phyloP scores from a whole-genome alignment of 768 basidiomycete species.

The Pleurotus platypus region DNA sequence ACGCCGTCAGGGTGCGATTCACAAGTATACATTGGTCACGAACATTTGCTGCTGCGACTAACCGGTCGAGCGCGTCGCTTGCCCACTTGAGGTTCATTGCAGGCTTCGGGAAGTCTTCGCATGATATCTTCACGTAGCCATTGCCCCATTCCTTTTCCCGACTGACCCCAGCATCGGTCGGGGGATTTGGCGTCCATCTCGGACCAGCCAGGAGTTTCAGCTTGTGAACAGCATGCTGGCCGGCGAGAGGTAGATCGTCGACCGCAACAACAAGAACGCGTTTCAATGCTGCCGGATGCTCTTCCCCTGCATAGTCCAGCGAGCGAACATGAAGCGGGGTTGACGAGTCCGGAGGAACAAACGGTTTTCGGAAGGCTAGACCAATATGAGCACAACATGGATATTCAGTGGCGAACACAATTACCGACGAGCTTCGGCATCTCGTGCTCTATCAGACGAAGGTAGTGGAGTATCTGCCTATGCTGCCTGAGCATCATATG shows the following conservation, averaged over 20 bases:
- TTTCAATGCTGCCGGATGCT: conserved; percentile 69
- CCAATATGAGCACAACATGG: conserved; percentile 5
- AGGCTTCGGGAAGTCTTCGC: conserved; percentile 80
- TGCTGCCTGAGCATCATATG: conserved; percentile 75
- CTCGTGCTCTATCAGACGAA: conserved; percentile 86
- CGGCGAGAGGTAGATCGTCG: conserved; percentile 62
- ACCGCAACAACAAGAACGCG: conserved; percentile 74
- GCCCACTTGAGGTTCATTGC: conserved; percentile 95
- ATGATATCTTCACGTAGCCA: conserved; percentile 88
- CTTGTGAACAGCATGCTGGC: conserved; percentile 70
- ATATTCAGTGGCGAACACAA: conserved; percentile 9
- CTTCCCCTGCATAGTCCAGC: conserved; percentile 73
- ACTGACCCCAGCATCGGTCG: conserved; percentile 62
- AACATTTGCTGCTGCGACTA: conserved; percentile 85
- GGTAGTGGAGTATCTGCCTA: conserved; percentile 68
- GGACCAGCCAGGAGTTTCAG: conserved; percentile 86
- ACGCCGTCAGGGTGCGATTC: conserved; percentile 12
- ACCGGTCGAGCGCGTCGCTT: conserved; percentile 75
- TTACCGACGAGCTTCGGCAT: conserved; percentile 82
- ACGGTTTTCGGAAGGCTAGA: conserved; percentile 79
- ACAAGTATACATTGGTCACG: conserved; percentile 25
- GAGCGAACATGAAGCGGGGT: conserved; percentile 70
- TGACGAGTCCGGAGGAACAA: conserved; percentile 56
- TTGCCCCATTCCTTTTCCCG: conserved; percentile 48
- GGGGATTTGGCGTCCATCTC: conserved; percentile 78